These are phyloP conservation scores for Stemphylium lycopersici DNA, from an alignment of 2,329 filamentous ascomycete species.

Conservation along the genomic window DNA sequence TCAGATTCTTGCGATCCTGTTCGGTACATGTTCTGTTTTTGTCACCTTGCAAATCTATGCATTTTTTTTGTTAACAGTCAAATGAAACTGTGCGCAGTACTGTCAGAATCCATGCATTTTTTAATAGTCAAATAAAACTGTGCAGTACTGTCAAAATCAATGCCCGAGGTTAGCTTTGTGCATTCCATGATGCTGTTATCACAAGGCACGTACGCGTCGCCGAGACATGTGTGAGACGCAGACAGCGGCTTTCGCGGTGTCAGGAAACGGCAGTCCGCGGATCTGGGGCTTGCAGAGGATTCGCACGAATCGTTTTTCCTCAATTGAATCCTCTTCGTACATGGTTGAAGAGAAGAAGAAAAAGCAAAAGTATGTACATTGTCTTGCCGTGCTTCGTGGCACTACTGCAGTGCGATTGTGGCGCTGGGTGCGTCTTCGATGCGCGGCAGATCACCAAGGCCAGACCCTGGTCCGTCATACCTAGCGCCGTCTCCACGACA, in stretches of 20 bases:
- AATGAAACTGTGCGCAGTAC: too few relatives aligned
- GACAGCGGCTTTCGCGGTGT: constrained; percentile 14
- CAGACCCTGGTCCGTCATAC: constrained; percentile 33
- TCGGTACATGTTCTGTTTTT: too few relatives aligned
- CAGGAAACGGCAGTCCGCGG: constrained; percentile 13
- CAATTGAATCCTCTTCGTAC: not conserved
- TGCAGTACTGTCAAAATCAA: not conserved
- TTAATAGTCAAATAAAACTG: too few relatives aligned
- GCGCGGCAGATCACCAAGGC: constrained; percentile 9
- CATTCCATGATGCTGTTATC: not conserved
- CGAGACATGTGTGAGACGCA: constrained; percentile 11
- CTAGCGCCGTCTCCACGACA: constrained; percentile 28
- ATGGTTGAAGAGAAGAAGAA: too few relatives aligned
- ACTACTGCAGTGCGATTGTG: not conserved
- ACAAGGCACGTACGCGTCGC: constrained; percentile 2
- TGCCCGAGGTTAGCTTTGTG: too few relatives aligned
- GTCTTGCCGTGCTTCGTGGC: not conserved
- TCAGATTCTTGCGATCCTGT: too few relatives aligned
- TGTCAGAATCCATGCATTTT: too few relatives aligned
- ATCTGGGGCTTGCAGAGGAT: constrained; percentile 1
- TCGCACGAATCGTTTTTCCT: not conserved
- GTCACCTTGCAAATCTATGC: too few relatives aligned
- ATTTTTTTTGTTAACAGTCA: too few relatives aligned
- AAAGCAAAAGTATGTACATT: not conserved
- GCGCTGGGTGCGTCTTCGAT: not conserved